Evolutionary conservation across 2,329 filamentous ascomycete species (phyloP), one percentile per base, ranked within the genome.

Genomic region (Diaporthe vaccinii): DNA sequence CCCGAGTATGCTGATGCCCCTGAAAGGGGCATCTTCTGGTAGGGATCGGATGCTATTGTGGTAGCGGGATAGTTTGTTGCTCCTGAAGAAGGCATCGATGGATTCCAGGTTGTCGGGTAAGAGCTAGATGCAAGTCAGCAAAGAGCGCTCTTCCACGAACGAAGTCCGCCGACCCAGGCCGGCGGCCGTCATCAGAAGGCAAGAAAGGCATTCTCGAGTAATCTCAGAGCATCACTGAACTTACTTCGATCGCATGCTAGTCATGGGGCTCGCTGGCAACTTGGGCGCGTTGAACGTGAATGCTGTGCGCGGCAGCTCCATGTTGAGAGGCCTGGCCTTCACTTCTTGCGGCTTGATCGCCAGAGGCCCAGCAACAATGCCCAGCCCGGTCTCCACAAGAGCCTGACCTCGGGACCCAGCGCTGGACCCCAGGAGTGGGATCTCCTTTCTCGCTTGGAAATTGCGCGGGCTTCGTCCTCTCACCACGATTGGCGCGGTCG

Each of bases 371-470:
- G 90, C 89, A 59, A 91, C 90, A 75, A 92, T 90, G 9, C 90
- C 90, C 44, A 91, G 80, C 3, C 90, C 90, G 0, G 89, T 91
- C 81, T 91, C 90, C n/a, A 92, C 90, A 62, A 92, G 85, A 49
- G 92, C 92, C 82, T 97, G 96, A 55, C 95, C 92, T n/a, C 93
- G 89, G 39, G 94, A 94, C 36, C 93, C 92, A 31, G 93, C 93
- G 78, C 93, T 95, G 22, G 90, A 92, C 25, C 94, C 94, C 72
- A 95, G 90, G 62, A 98, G 89, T 3, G 96, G 95, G 76, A 98
- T 93, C 83, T 98, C 96, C 83, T 98, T 98, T 71, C 96, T 90
- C 14, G 95, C 94, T 83, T 98, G 95, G 83, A 98, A 98, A 84
- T 98, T 98, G 51, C 96, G 91, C 5, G 96, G 96, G 83, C 96